A percentile compares a stretch with the other conserved stretches of the same genome.
Evolutionary conservation across 371 early-diverging fungal species (phyloP).

Genomic region (Apophysomyces elegans): DNA sequence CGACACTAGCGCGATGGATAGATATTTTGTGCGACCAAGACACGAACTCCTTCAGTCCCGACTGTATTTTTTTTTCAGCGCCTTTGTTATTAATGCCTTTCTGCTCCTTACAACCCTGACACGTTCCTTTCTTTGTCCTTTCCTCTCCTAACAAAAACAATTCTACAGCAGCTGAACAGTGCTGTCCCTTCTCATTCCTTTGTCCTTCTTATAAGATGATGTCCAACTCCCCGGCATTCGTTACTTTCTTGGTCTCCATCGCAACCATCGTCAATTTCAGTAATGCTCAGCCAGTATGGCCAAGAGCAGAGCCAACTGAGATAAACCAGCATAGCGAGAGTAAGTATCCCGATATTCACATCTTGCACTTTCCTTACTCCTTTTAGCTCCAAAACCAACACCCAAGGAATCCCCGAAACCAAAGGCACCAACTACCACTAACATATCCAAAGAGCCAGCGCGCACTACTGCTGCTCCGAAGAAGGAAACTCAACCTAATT

Average conservation of each 20-base stretch:
- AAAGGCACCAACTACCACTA: conserved; percentile 1
- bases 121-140: conserved; percentile 8
- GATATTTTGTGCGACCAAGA: conserved; percentile 3
- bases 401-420: conserved; percentile 5
- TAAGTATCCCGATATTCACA: background rate
- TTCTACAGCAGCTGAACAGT: background rate
- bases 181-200: conserved; percentile 11
- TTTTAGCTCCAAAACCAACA: conserved; percentile 1
- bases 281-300: background rate
- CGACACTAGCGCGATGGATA: background rate
- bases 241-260: conserved; percentile 1
- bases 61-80: background rate
- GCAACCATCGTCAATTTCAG: background rate
- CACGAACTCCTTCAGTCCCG: conserved; percentile 5
- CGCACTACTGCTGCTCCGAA: background rate
- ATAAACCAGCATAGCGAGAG: background rate
- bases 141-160: conserved; percentile 3
- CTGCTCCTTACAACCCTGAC: conserved; percentile 12
- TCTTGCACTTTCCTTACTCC: background rate
- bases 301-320: background rate
- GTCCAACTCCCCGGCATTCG: background rate
- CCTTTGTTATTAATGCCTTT: conserved; percentile 6
- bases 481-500: background rate
- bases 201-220: background rate
- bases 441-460: background rate